phyloP scores from a whole-genome alignment of 257 asterid genomes.

The Coffea canephora region DNA sequence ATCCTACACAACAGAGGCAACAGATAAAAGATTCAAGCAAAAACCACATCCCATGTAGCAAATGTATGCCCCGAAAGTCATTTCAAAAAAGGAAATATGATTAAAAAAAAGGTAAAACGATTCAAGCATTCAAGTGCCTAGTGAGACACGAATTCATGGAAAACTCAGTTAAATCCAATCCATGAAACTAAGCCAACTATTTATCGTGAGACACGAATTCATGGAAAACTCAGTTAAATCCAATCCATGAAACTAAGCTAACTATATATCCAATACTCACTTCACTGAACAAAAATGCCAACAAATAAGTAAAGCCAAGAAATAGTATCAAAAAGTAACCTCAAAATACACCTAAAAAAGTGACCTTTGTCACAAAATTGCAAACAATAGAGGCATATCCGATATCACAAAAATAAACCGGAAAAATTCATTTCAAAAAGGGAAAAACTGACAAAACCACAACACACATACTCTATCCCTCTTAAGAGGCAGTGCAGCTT shows the following conservation, averaged over 20 bases:
- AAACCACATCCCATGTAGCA: not conserved
- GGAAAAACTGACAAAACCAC: not conserved
- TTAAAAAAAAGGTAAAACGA: not conserved
- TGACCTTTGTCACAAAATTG: not conserved
- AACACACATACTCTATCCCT: constrained; percentile 68
- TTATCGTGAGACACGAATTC: not conserved
- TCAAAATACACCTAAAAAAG: not conserved
- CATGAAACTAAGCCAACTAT: not conserved
- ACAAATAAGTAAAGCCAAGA: not conserved
- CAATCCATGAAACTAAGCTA: not conserved
- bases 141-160: not conserved
- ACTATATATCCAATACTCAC: not conserved
- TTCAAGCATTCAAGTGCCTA: not conserved
- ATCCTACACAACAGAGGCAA: not conserved
- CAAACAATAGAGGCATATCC: not conserved
- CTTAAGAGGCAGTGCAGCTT: constrained; percentile 82
- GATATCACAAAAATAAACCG: not conserved
- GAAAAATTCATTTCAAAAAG: not conserved
- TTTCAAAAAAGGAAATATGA: not conserved
- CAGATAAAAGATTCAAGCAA: not conserved
- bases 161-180: not conserved
- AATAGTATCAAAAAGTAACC: not conserved
- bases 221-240: not conserved
- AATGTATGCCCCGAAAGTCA: not conserved
- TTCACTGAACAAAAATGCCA: not conserved